A percentile compares a stretch with the other conserved stretches of the same genome.
Evolutionary conservation across 768 basidiomycete species (phyloP).

Genomic region (Boletales sp.): DNA sequence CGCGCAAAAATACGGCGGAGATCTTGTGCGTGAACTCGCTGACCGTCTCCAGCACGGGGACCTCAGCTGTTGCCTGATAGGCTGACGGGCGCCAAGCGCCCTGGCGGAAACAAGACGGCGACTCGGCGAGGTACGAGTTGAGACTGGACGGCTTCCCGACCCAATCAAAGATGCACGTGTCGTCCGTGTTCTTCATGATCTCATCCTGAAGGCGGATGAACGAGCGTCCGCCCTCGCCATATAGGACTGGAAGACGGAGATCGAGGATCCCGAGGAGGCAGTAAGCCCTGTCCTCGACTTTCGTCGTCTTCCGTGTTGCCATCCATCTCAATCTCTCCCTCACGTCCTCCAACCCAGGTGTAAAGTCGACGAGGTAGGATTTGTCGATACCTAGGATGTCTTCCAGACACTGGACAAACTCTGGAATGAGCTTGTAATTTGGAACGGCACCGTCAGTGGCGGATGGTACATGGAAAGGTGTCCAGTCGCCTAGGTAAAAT

Average conservation of each 20-base stretch:
- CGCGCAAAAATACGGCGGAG: conserved; percentile 9
- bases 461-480: conserved; percentile 9
- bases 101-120: conserved; percentile 22
- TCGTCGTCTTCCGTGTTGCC: conserved; percentile 25
- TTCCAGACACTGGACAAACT: conserved; percentile 17
- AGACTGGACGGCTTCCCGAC: conserved; percentile 23
- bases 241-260: conserved; percentile 26
- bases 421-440: conserved; percentile 23
- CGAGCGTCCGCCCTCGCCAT: conserved; percentile 21
- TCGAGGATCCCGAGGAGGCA: conserved; percentile 27
- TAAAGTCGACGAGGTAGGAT: conserved; percentile 17
- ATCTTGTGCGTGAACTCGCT: conserved; percentile 15
- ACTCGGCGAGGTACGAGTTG: conserved; percentile 25
- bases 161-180: conserved; percentile 27
- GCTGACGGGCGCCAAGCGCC: conserved; percentile 6
- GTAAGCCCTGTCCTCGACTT: conserved; percentile 28
- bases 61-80: not conserved
- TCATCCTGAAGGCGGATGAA: conserved; percentile 27
- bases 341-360: conserved; percentile 23
- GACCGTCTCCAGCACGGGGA: conserved; percentile 10
- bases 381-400: conserved; percentile 16
- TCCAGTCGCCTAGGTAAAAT: conserved; percentile 27
- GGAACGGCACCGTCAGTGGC: not conserved
- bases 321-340: conserved; percentile 28
- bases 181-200: conserved; percentile 25